These are phyloP conservation scores for Aspergillus tanneri DNA, from an alignment of 2,329 filamentous ascomycete genomes.

Conservation along the genomic window DNA sequence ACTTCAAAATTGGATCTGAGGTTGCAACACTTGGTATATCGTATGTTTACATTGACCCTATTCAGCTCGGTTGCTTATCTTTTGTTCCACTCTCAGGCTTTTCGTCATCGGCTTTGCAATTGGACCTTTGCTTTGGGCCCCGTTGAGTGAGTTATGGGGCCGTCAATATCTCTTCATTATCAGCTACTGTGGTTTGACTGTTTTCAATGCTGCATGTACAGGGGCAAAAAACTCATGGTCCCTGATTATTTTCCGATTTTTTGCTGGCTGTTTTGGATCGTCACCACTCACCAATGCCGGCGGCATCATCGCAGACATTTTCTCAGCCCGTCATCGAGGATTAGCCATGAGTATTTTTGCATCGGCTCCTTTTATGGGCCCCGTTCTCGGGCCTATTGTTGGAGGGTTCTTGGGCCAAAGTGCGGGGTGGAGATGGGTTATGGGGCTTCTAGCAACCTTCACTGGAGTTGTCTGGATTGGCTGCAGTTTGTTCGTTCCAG, in stretches of 20 bases:
- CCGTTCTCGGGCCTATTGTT: slow-evolving; percentile 1
- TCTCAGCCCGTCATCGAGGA: neutral
- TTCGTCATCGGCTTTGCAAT: slow-evolving; percentile 13
- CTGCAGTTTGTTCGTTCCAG: neutral
- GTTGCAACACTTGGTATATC: slow-evolving; percentile 11
- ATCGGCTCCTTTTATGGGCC: slow-evolving; percentile 1
- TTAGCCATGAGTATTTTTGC: slow-evolving; percentile 6
- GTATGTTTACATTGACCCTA: neutral
- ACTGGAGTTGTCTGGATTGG: neutral
- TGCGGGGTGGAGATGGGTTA: slow-evolving; percentile 4
- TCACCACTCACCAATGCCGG: slow-evolving; percentile 3
- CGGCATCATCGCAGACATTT: slow-evolving; percentile 1
- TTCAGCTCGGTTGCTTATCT: neutral
- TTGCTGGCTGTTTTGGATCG: slow-evolving; percentile 1
- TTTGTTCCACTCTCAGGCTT: neutral
- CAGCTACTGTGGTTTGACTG: neutral
- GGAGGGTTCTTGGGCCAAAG: slow-evolving; percentile 3
- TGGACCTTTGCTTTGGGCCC: slow-evolving; percentile 9
- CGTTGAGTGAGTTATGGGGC: slow-evolving; percentile 2
- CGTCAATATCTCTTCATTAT: slow-evolving; percentile 2
- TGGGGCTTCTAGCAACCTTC: slow-evolving; percentile 2
- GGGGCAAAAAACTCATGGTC: neutral
- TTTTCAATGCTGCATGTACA: neutral
- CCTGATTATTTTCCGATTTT: slow-evolving; percentile 2
- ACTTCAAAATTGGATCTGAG: slow-evolving; percentile 12